A percentile compares a stretch with the other conserved stretches of the same genome.
These are phyloP conservation scores for Macrolepiota dolichaula DNA, from an alignment of 768 basidiomycete species.

Conservation along the genomic window DNA sequence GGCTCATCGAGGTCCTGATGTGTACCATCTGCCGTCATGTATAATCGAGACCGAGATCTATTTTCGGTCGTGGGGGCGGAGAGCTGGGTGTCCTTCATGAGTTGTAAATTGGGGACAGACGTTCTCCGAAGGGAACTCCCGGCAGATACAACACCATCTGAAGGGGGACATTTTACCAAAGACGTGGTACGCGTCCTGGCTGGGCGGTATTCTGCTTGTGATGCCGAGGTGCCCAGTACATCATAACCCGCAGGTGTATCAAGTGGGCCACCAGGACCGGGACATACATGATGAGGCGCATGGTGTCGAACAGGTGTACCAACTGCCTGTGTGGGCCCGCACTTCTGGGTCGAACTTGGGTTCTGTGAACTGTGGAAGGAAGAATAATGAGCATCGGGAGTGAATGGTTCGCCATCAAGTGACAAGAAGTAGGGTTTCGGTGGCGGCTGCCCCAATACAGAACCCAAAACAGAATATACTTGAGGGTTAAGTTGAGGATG, in stretches of 20 bases:
- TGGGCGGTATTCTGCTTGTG: background rate
- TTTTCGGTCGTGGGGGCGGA: background rate
- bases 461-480: no score
- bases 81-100: background rate
- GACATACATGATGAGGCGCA: background rate
- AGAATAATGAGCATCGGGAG: background rate
- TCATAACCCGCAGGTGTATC: background rate
- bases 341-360: background rate
- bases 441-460: background rate
- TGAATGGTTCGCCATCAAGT: background rate
- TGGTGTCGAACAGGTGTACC: background rate
- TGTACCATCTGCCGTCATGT: background rate
- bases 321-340: background rate
- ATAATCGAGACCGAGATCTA: background rate
- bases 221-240: background rate
- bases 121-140: slow-evolving; percentile 17
- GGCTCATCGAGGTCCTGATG: background rate
- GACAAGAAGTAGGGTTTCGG: background rate
- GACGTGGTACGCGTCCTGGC: background rate
- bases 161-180: background rate
- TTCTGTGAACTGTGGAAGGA: background rate
- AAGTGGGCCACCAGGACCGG: background rate
- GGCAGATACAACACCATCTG: slow-evolving; percentile 14
- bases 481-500: background rate
- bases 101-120: slow-evolving; percentile 15